Conservation (phyloP, 805 yeast genomes). For the Starmerella asiatica region DNA sequence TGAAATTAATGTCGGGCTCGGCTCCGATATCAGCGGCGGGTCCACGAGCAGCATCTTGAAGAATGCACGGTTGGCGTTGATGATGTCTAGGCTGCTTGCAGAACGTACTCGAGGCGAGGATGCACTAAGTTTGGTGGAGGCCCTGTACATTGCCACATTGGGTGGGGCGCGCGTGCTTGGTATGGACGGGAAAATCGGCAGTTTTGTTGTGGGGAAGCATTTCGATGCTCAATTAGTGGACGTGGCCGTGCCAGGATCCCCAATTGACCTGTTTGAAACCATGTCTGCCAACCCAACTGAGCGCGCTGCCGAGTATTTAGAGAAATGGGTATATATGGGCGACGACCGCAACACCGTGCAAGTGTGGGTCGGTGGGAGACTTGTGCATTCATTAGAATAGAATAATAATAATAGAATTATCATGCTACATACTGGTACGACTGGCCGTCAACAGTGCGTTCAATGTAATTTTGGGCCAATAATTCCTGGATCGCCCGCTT, state of each 20-base stretch:
- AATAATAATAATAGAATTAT: neutral
- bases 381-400: constrained; percentile 34
- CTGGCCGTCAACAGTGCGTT: constrained; percentile 43
- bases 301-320: constrained; percentile 45
- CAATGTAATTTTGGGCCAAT: constrained; percentile 72
- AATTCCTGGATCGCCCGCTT: constrained; percentile 75
- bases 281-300: constrained; percentile 20
- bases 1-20: constrained; percentile 64
- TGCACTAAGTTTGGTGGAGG: constrained; percentile 55
- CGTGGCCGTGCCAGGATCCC: constrained; percentile 39
- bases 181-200: constrained; percentile 46
- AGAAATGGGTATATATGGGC: constrained; percentile 87
- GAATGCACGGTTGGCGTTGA: constrained; percentile 54
- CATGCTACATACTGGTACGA: constrained; percentile 12
- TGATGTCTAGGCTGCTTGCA: constrained; percentile 59
- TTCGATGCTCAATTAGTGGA: constrained; percentile 78
- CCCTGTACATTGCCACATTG: constrained; percentile 63
- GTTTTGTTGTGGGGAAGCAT: constrained; percentile 60
- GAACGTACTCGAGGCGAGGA: constrained; percentile 35
- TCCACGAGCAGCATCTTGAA: constrained; percentile 50
- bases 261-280: constrained; percentile 61
- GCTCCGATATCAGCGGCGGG: constrained; percentile 73
- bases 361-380: constrained; percentile 74
- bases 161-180: constrained; percentile 80
- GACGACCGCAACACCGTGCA: constrained; percentile 76